Evolutionary conservation across 1,284 basidiomycete genomes (phyloP).

Genomic region (Tilletia walkeri): DNA sequence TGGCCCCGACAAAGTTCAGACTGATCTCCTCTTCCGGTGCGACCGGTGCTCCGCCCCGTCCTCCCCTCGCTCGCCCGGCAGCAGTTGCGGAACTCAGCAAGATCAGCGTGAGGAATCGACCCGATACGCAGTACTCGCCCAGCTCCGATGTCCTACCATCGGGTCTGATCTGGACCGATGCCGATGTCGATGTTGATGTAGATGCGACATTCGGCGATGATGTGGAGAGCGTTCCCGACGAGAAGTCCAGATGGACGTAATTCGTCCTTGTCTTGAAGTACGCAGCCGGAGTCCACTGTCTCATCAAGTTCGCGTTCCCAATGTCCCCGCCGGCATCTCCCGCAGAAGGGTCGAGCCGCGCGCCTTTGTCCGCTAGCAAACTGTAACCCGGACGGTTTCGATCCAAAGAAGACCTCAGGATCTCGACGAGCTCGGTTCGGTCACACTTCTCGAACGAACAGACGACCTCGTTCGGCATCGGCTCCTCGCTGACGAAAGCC

Average conservation of each 20-base stretch:
- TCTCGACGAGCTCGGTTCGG: not conserved
- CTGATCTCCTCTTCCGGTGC: too few species aligned
- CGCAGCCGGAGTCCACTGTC: too few species aligned
- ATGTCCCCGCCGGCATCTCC: too few species aligned
- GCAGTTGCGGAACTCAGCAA: not conserved
- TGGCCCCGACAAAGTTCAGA: too few species aligned
- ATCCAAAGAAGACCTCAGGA: not conserved
- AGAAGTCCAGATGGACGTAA: too few species aligned
- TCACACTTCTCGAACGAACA: not conserved
- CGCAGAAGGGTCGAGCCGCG: too few species aligned
- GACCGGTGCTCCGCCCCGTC: too few species aligned
- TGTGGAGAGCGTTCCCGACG: too few species aligned
- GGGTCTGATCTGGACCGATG: not conserved
- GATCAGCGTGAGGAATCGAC: not conserved
- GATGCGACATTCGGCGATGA: too few species aligned
- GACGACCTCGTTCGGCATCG: not conserved
- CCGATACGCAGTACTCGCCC: not conserved
- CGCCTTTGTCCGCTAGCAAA: not conserved
- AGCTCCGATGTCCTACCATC: not conserved
- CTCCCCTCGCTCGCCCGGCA: too few species aligned
- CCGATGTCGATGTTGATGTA: not conserved
- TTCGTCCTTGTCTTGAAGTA: too few species aligned
- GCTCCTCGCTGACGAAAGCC: not conserved
- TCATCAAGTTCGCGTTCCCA: too few species aligned
- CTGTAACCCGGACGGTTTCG: not conserved